Evolutionary conservation across 2,329 filamentous ascomycete species (phyloP).

Genomic region (Colletotrichum phormii): DNA sequence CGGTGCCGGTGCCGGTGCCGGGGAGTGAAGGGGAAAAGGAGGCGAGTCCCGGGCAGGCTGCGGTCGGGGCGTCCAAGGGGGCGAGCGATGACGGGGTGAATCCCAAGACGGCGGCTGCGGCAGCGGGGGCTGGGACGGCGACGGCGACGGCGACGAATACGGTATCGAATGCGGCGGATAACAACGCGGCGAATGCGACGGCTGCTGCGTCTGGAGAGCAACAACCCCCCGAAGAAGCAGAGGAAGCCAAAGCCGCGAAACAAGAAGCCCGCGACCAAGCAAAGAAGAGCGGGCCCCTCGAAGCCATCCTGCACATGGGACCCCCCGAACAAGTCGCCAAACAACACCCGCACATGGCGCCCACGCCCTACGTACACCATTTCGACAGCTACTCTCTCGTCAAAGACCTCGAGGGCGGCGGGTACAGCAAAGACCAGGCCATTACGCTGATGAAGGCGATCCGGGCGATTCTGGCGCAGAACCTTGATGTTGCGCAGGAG

Average conservation of each 20-base stretch:
- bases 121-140: constrained; percentile 23
- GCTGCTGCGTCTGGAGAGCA: neutral
- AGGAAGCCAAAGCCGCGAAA: constrained; percentile 41
- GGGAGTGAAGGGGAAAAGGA: constrained; percentile 5
- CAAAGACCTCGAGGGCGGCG: constrained; percentile 77
- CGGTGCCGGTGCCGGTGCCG: constrained; percentile 39
- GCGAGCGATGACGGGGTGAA: constrained; percentile 15
- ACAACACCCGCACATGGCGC: constrained; percentile 74
- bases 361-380: constrained; percentile 90
- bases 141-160: neutral
- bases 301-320: constrained; percentile 62
- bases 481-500: constrained; percentile 83
- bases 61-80: constrained; percentile 8
- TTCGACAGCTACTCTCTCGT: constrained; percentile 96
- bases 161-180: constrained; percentile 32
- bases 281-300: constrained; percentile 60
- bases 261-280: constrained; percentile 49
- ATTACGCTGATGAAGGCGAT: constrained; percentile 94
- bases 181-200: neutral
- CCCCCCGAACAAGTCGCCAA: constrained; percentile 53
- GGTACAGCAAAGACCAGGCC: constrained; percentile 80
- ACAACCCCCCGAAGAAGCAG: constrained; percentile 1
- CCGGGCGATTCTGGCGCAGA: constrained; percentile 78
- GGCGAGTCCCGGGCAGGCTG: constrained; percentile 8
- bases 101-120: constrained; percentile 34